These are phyloP conservation scores for Astragalus membranaceus DNA, from an alignment of 306 rosid genomes.

Conservation along the genomic window DNA sequence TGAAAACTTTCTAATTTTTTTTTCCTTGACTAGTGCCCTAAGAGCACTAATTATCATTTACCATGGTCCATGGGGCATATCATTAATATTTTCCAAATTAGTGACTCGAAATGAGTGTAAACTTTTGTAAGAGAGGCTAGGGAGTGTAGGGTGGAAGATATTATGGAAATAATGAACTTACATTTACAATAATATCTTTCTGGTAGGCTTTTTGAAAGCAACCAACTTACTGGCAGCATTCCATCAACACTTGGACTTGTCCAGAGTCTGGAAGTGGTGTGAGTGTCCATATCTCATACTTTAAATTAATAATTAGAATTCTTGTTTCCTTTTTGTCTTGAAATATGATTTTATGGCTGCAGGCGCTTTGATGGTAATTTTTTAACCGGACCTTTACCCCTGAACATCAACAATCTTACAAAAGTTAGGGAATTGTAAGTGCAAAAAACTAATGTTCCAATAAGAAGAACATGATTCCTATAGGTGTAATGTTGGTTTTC, in stretches of 20 bases:
- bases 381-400: slow-evolving; percentile 43
- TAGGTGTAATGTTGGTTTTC: not conserved
- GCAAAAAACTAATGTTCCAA: not conserved
- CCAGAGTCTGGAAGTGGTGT: slow-evolving; percentile 45
- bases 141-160: not conserved
- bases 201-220: slow-evolving; percentile 58
- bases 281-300: slow-evolving; percentile 35
- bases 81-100: not conserved
- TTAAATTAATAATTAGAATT: not conserved
- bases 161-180: not conserved
- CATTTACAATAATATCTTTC: not conserved
- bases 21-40: not conserved
- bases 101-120: not conserved
- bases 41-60: not conserved
- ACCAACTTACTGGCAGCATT: slow-evolving; percentile 42
- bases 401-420: slow-evolving; percentile 39
- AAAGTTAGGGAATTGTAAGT: slow-evolving; percentile 40
- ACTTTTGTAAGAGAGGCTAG: not conserved
- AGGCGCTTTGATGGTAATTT: slow-evolving; percentile 51
- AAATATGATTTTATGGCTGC: slow-evolving; percentile 15
- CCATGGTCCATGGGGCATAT: no score
- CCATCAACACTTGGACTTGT: slow-evolving; percentile 58
- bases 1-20: not conserved
- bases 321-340: not conserved
- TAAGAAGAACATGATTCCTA: not conserved